phyloP scores from a whole-genome alignment of 2,329 filamentous ascomycete species.

The Neofusicoccum kwambonambiense region DNA sequence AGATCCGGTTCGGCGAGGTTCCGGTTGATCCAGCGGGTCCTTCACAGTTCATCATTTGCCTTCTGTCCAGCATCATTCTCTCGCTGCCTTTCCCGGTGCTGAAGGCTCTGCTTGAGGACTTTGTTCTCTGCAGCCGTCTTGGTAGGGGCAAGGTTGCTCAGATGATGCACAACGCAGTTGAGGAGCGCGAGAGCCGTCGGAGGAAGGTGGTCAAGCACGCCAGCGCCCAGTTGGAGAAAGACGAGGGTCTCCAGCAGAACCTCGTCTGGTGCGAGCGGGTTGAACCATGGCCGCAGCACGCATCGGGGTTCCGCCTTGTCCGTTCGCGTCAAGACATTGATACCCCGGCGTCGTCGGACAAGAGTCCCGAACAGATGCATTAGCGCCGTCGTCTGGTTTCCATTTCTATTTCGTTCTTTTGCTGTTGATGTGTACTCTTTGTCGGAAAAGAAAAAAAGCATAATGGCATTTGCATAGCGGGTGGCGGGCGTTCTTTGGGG shows the following conservation, averaged over 20 bases:
- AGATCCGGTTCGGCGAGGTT: conserved; percentile 71
- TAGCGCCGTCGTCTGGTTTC: neutral
- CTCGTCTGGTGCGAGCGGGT: conserved; percentile 37
- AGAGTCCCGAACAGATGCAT: neutral
- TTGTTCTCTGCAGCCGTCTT: conserved; percentile 49
- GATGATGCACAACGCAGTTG: conserved; percentile 43
- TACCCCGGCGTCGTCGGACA: conserved; percentile 29
- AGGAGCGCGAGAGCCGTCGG: conserved; percentile 44
- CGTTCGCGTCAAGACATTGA: conserved; percentile 29
- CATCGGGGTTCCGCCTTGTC: conserved; percentile 37
- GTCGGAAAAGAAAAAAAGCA: conserved; percentile 1
- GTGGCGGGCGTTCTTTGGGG: conserved; percentile 4
- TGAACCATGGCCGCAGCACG: conserved; percentile 34
- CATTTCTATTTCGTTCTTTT: neutral
- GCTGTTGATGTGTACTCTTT: neutral
- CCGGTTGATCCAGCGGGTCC: conserved; percentile 44
- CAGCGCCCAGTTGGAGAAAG: conserved; percentile 24
- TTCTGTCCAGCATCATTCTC: conserved; percentile 65
- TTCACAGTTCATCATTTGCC: conserved; percentile 42
- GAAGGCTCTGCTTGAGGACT: conserved; percentile 64
- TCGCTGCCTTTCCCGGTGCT: conserved; percentile 69
- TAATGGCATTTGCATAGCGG: conserved; percentile 20
- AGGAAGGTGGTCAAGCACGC: conserved; percentile 32
- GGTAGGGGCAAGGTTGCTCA: conserved; percentile 39
- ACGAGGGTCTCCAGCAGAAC: conserved; percentile 28